phyloP scores from a whole-genome alignment of 1,284 basidiomycete genomes.

The Inonotus hispidus region DNA sequence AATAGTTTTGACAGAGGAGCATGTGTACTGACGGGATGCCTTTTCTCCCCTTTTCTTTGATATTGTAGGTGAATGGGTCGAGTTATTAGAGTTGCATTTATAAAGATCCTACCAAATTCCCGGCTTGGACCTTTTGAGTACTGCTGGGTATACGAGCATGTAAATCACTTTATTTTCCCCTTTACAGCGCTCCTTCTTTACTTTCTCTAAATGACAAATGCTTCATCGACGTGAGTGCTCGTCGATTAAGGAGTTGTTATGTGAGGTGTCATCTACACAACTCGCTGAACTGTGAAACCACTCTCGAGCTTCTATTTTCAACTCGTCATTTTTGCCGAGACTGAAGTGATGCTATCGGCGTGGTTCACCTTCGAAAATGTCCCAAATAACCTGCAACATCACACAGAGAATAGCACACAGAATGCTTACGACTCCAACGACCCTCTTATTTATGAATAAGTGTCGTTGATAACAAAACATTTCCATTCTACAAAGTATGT shows the following conservation, averaged over 20 bases:
- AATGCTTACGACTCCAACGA: neutral
- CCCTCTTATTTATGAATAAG: neutral
- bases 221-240: neutral
- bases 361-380: too few species aligned
- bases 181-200: neutral
- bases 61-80: constrained; percentile 19
- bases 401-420: too few species aligned
- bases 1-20: neutral
- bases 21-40: neutral
- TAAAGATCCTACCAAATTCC: too few species aligned
- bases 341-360: too few species aligned
- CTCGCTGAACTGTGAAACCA: too few species aligned
- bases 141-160: neutral
- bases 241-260: too few species aligned
- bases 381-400: too few species aligned
- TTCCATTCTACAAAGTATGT: neutral
- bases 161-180: neutral
- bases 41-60: neutral
- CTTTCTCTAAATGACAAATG: constrained; percentile 5
- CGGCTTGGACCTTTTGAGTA: neutral
- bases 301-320: too few species aligned
- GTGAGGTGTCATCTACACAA: too few species aligned
- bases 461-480: neutral
- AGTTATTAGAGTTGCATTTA: constrained; percentile 9
- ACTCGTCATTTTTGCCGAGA: too few species aligned